Base-by-base conservation (phyloP, 2,329 filamentous ascomycete species). In the Elsinoe necatrix region DNA sequence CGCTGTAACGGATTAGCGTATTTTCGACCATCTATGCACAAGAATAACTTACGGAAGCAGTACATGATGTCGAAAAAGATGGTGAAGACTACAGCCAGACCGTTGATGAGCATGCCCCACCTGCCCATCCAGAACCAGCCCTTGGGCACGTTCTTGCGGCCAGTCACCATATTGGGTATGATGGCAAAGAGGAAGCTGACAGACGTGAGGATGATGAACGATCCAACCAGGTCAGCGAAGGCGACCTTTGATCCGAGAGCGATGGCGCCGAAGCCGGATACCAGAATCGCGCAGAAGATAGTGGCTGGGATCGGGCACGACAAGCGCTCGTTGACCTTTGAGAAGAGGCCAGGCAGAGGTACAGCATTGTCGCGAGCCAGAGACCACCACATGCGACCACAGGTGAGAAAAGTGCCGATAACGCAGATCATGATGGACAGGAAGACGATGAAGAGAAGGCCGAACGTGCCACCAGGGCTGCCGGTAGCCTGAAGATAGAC, bases 251-350 rank as follows among this genome's bases (percentile, higher is more conserved):
- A 65, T 1, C 66, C 67, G 16, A 69, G 58, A 7, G 66, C 63
- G 29, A 71, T 70, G 3, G 68, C 68, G 4, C 68, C 69, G 9
- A 71, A 62, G 7, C 57, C 73, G 1, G 79, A 80, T 52, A 76
- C 73, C 1, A 83, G 55, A 31, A 75, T 59, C 3, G 75, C 73
- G 58, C 78, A 79, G 58, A 80, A 74, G n/a, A 84, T 59, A 0
- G 80, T 82, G 1, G 82, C 74, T 57, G 78, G 77, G 58, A 84
- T 71, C 0, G 82, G 82, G 63, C 81, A 83, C 55, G 80, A 79
- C 57, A 81, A 75, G 1, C 61, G 68, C 59, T 74, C 71, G 65
- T 79, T 76, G 61, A 85, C 80, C 16, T 64, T 67, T n/a, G 75
- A 71, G 58, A 84, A 78, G 67, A 79, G 71, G 9, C 63, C 57